Evolutionary conservation across 305 asterid genomes (phyloP), one percentile per base, ranked within the genome.

Genomic region (Salvia sclarea): DNA sequence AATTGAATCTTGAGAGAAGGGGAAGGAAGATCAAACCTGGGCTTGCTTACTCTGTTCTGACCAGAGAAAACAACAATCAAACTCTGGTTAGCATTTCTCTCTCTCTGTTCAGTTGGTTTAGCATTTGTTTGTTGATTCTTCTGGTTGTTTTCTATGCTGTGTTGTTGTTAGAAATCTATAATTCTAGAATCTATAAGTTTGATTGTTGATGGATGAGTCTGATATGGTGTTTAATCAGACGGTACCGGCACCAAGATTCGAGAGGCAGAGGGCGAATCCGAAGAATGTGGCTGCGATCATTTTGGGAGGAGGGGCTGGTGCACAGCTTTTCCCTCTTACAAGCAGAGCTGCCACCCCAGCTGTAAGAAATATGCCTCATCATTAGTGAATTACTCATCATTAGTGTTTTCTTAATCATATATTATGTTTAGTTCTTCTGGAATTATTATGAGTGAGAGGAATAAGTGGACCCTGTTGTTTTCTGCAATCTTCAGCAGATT

Each of bases 331-430:
- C 78, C 99, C 99, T 2, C 96, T 94, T 53, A 94, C 99, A 6
- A 85, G 86, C 68, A 84, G 89, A 84, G 64, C 95, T 59, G 98
- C 99, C 43, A 91, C 97, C 17, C 99, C 98, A 62, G 99, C 99
- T 72, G 99, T 94, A 84, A 86, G 96, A 66, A 65, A 21, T 24
- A 40, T 38, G 17, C 13, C 62, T 70, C 70, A 73, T 67, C 58
- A 57, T 53, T 52, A 30, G 0, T 72, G 11, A 47, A 60, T 59
- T 55, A 18, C 20, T 22, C 28, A 3, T 37, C 28, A 24, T 57
- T 24, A 20, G 56, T 37, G 54, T 49, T 5, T 2, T 41, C n/a
- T 20, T 30, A 12, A 28, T 47, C 37, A 45, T 17, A 45, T 24
- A 17, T 63, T 44, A 18, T 17, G 31, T 48, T 20, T 33, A 33